Base-by-base conservation (phyloP, 495 filamentous ascomycete species). In the Penicillium goetzii region DNA sequence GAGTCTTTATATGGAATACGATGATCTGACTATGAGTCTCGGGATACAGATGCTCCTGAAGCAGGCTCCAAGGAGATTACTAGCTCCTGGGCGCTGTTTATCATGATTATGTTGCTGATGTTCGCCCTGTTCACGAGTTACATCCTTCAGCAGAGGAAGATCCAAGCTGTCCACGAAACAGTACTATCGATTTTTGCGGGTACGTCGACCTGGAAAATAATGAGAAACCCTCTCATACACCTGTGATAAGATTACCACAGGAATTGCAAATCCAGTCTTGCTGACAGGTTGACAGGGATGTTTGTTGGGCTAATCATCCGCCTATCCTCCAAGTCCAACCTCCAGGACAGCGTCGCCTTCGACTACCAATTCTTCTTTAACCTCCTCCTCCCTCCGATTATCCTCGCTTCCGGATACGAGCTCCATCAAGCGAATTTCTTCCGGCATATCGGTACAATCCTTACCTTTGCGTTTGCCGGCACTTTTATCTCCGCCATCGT, bases 311-410 rank as follows among this genome's bases (percentile, higher is more conserved):
- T 99, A 66, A 87, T 97, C 66, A 87, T 99, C 50, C 86, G 95
- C 69, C 76, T 97, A 56, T 89, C 87, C 50, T 83, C 88, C 56
- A 87, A 88, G 64, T 88, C 92, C 41, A 90, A 88, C 65, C 92
- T 99, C 60, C 90, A 92, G 74, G 88, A 89, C 63, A 85, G 90
- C 63, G 91, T 99, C 64, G 95, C 89, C 74, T 99, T 99, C 81
- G 88, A 98, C 80, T 97, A 98, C 75, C 93, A 97, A 70, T 93
- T 97, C 77, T 99, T 99, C 83, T 99, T 99, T 82, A 99, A 98
- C 76, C 87, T 99, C 59, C 89, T 99, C 41, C 88, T 99, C 33
- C 95, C 95, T 36, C 95, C 95, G 9, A 99, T 99, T 71, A 99
- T 99, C 75, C 83, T 99, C 45, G 93, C 93, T 38, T 97, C 93